Conservation (phyloP, 108 stramenopile species). For the Ochromonas danica region DNA sequence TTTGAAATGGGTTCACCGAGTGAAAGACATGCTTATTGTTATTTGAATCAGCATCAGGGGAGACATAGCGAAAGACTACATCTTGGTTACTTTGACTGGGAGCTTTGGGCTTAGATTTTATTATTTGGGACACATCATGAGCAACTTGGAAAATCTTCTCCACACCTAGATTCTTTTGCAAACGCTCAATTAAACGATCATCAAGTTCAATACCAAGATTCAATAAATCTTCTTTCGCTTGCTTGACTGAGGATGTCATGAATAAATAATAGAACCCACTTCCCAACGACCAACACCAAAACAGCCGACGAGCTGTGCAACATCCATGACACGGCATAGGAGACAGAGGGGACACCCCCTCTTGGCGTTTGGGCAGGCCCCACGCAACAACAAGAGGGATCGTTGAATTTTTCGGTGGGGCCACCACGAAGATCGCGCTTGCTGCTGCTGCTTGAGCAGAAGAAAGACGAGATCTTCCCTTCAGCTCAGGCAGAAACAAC, state of each 20-base stretch:
- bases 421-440: too few species aligned
- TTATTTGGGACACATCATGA: not conserved
- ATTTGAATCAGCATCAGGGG: not conserved
- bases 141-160: not conserved
- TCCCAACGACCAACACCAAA: too few species aligned
- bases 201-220: conserved; percentile 3
- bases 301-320: too few species aligned
- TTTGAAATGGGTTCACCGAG: not conserved
- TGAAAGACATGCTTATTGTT: not conserved
- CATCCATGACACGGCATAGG: too few species aligned
- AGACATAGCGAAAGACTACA: not conserved
- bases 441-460: too few species aligned
- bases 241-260: not conserved
- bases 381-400: too few species aligned
- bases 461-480: too few species aligned
- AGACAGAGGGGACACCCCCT: too few species aligned
- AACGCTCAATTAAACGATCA: not conserved
- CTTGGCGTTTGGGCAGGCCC: too few species aligned
- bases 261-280: too few species aligned
- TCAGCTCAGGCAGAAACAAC: too few species aligned
- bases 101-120: not conserved
- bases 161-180: conserved; percentile 20
- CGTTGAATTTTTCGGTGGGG: too few species aligned
- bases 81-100: not conserved
- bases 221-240: conserved; percentile 3